Conservation (phyloP, 2,329 filamentous ascomycete species). For the Trichoderma guizhouense region DNA sequence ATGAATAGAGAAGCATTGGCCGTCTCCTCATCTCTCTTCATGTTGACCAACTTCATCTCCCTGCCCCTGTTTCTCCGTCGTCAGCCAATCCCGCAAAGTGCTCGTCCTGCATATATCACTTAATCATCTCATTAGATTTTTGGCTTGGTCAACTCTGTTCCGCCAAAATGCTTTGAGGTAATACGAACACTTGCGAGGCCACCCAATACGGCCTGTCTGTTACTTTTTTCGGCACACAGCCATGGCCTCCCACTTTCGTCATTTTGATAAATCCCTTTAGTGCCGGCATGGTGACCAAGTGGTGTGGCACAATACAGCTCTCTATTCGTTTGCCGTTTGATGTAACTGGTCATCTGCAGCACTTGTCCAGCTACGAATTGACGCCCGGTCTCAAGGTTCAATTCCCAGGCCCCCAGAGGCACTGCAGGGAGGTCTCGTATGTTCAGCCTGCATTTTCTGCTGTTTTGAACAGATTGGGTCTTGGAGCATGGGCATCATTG, state of each 20-base stretch:
- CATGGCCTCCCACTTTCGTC: not conserved
- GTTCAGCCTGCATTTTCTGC: not conserved
- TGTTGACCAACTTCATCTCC: not conserved
- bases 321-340: not conserved
- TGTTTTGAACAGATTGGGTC: not conserved
- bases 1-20: not conserved
- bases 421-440: not conserved
- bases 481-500: not conserved
- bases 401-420: not conserved
- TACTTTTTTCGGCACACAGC: not conserved
- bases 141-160: not conserved
- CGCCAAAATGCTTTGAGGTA: not conserved
- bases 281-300: conserved; percentile 1
- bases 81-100: not conserved
- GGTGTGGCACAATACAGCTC: not conserved
- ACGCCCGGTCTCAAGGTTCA: not conserved
- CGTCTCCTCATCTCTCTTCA: not conserved
- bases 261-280: conserved; percentile 6
- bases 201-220: not conserved
- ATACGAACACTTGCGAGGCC: not conserved
- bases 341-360: conserved; percentile 8
- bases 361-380: not conserved
- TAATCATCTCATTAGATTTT: not conserved
- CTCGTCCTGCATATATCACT: not conserved
- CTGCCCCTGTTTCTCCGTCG: not conserved